Conservation (phyloP, 2,329 filamentous ascomycete genomes). For the Dothistroma pini region DNA sequence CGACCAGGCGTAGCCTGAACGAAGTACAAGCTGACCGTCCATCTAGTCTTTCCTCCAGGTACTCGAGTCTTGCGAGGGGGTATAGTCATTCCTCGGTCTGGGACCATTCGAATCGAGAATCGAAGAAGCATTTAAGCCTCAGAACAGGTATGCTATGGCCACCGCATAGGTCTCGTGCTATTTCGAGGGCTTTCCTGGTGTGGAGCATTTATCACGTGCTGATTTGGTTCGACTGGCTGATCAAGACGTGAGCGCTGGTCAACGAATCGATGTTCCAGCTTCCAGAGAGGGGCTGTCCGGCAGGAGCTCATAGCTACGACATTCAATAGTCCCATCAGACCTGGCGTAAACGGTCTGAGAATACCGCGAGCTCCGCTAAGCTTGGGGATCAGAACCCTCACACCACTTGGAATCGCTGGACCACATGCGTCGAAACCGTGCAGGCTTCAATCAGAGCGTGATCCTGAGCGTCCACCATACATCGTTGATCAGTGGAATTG, state of each 20-base stretch:
- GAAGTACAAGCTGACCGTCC: background rate
- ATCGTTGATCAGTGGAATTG: background rate
- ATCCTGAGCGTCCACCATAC: background rate
- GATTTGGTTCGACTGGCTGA: background rate
- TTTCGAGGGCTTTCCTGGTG: background rate
- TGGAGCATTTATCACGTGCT: background rate
- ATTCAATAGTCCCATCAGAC: background rate
- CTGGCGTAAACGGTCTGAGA: background rate
- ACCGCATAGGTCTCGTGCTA: background rate
- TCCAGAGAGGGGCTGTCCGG: background rate
- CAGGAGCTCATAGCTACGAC: background rate
- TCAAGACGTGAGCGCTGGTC: background rate
- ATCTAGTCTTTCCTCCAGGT: background rate
- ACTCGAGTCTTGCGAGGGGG: background rate
- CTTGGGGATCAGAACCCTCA: background rate
- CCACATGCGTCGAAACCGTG: background rate
- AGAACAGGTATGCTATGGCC: background rate
- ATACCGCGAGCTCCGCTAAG: background rate
- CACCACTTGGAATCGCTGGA: background rate
- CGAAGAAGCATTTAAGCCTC: background rate
- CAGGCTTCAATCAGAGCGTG: background rate
- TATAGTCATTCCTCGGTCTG: too few species aligned
- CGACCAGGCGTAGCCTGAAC: background rate
- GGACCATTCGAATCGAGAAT: background rate
- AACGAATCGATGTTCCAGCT: background rate